Conservation (phyloP, 257 asterid genomes). For the Linderniella brevidens region DNA sequence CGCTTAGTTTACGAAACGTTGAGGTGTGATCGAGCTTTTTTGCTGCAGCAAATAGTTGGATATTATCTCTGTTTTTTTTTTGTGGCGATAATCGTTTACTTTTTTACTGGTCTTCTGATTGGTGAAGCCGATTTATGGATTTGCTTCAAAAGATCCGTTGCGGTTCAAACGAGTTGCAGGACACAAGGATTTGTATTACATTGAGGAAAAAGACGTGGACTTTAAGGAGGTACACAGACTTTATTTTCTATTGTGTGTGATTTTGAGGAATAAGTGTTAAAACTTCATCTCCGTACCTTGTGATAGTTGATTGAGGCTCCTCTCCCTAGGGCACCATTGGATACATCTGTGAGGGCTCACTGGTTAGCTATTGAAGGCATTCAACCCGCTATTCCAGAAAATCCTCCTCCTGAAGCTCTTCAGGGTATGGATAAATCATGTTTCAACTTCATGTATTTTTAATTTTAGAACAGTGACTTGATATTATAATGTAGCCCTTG, state of each 20-base stretch:
- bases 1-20: conserved; percentile 77
- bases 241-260: conserved; percentile 1
- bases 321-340: conserved; percentile 84
- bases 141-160: conserved; percentile 76
- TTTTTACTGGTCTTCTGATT: conserved; percentile 1
- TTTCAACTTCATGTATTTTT: neutral
- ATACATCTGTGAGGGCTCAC: conserved; percentile 64
- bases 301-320: conserved; percentile 90
- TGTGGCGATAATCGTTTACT: conserved; percentile 9
- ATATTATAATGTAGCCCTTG: conserved; percentile 1
- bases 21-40: conserved; percentile 33
- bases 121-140: conserved; percentile 78
- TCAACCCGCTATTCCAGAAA: conserved; percentile 96
- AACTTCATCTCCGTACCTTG: conserved; percentile 8
- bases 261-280: conserved; percentile 3
- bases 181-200: conserved; percentile 79
- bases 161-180: conserved; percentile 88
- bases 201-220: conserved; percentile 83
- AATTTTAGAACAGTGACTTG: neutral
- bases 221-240: conserved; percentile 63
- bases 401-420: conserved; percentile 78
- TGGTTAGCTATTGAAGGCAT: conserved; percentile 96
- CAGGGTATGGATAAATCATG: conserved; percentile 16
- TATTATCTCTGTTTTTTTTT: neutral
- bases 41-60: neutral